A percentile compares a stretch with the other conserved stretches of the same genome.
Evolutionary conservation across 345 rosid species (phyloP).

Genomic region (Eucalyptus dawsonii): DNA sequence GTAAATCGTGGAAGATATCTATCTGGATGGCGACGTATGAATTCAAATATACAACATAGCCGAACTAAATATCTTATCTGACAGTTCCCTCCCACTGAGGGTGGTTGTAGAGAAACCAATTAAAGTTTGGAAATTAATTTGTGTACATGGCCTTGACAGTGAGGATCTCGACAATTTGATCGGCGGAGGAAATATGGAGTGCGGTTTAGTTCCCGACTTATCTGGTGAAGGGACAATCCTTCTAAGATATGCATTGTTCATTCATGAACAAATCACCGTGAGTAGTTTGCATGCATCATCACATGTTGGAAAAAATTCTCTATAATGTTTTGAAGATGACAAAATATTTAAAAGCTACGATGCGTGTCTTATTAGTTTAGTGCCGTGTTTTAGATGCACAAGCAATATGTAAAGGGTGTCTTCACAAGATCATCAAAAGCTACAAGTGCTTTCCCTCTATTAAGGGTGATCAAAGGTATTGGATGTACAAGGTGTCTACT

Average conservation of each 20-base stretch:
- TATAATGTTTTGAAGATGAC: not conserved
- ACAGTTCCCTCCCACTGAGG: not conserved
- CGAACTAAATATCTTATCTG: not conserved
- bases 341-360: not conserved
- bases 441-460: not conserved
- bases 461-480: not conserved
- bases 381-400: not conserved
- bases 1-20: not conserved
- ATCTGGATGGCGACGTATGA: not conserved
- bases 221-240: not conserved
- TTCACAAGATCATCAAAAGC: not conserved
- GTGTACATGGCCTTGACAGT: not conserved
- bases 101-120: not conserved
- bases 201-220: not conserved
- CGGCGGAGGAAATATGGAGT: not conserved
- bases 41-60: not conserved
- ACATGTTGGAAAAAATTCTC: not conserved
- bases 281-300: not conserved
- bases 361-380: not conserved
- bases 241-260: not conserved
- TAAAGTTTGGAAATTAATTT: not conserved
- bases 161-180: not conserved
- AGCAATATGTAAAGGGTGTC: not conserved
- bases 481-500: not conserved
- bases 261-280: not conserved